Evolutionary conservation across 805 yeast genomes (phyloP), one percentile per base, ranked within the genome.

Genomic region (Candida fluviatilis): DNA sequence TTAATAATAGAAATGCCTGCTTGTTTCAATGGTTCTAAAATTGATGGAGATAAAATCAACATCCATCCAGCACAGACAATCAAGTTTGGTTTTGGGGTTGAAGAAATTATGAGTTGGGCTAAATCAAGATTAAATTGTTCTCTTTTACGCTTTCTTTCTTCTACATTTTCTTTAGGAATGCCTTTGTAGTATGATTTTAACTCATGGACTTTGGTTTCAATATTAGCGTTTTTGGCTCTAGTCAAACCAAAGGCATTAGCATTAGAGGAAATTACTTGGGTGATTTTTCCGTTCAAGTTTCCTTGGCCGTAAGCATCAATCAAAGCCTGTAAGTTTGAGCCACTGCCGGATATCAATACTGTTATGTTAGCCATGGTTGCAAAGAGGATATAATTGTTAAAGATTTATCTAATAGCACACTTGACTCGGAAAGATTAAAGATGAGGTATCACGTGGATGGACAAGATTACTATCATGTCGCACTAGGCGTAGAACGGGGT

Each of bases 61-160:
- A 93, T 82, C 99, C 99, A 93, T 2, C 99, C 99, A 4, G 99
- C 99, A 64, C 99, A 93, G 4, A 93, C 97, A 29, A 93, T 80
- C 46, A 93, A 70, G 48, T 85, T 86, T 4, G 98, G 98, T 47
- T 73, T 72, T 16, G 48, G 55, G 14, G 21, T 10, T 6, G 25
- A 23, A 18, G 42, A 29, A 17, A 86, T 57, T 16, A 93, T 77
- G 17, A 82, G 53, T 35, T 75, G 65, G 7, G 95, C 91, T 31
- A 93, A 71, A 46, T 93, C 96, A 31, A 61, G 56, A 59, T 93
- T 91, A 71, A 87, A 93, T 41, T 64, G 57, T 28, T 75, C 75
- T 51, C 99, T 72, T 3, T 87, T 87, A 5, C 48, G 52, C 27
- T 64, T 55, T 37, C 98, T 76, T 32, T 65, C 75, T 3, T 56